phyloP scores from a whole-genome alignment of 108 stramenopile genomes.

The Aurantiochytrium sp. region DNA sequence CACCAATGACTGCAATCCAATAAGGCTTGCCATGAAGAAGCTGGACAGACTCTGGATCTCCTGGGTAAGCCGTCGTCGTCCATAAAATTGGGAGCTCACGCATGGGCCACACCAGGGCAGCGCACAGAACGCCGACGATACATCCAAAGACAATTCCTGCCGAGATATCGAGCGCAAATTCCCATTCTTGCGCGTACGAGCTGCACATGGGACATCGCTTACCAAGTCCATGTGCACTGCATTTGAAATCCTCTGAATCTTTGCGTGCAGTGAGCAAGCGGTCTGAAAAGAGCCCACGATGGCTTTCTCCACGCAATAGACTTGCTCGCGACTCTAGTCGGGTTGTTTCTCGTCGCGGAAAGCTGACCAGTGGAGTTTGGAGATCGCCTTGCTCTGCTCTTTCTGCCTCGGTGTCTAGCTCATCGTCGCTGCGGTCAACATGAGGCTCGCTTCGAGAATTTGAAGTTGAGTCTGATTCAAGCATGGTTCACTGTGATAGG shows the following conservation, averaged over 20 bases:
- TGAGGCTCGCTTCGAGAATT: no score
- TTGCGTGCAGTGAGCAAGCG: neutral
- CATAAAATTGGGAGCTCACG: neutral
- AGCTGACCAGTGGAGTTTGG: neutral
- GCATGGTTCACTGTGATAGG: no score
- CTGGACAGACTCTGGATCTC: neutral
- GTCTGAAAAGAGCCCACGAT: neutral
- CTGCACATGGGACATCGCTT: conserved; percentile 11
- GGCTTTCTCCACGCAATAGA: neutral
- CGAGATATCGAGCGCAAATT: neutral
- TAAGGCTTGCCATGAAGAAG: neutral
- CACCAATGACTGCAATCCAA: neutral
- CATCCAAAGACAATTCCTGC: neutral
- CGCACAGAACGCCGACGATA: neutral
- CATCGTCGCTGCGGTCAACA: no score
- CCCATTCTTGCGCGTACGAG: neutral
- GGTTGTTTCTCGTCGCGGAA: neutral
- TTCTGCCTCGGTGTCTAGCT: no score
- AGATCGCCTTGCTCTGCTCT: neutral
- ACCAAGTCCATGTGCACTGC: neutral
- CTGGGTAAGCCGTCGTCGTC: neutral
- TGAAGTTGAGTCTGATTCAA: no score
- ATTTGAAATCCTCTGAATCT: neutral
- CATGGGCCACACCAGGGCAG: neutral
- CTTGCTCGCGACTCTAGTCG: neutral